Conservation (phyloP, 345 rosid genomes). For the Lepidium didymum region DNA sequence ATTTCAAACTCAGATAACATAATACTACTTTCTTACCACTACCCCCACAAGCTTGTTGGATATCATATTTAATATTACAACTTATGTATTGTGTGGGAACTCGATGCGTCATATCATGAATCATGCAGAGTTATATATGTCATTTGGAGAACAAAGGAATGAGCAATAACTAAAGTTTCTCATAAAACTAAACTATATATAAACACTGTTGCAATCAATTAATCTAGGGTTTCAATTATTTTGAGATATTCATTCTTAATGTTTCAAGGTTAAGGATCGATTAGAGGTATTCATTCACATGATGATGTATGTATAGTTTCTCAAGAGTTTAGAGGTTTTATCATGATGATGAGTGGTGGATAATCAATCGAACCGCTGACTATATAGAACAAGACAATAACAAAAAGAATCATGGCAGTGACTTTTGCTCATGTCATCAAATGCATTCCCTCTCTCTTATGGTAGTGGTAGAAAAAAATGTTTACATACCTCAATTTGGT, state of each 20-base stretch:
- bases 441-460: constrained; percentile 4
- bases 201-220: too few relatives aligned
- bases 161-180: too few relatives aligned
- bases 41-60: too few relatives aligned
- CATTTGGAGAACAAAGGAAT: too few relatives aligned
- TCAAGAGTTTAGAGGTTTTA: background rate
- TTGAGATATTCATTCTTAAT: background rate
- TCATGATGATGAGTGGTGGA: background rate
- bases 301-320: background rate
- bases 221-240: too few relatives aligned
- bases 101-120: too few relatives aligned
- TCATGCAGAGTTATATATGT: too few relatives aligned
- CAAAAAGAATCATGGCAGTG: background rate
- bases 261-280: background rate
- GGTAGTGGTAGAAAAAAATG: constrained; percentile 21
- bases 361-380: background rate
- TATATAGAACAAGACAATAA: background rate
- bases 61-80: too few relatives aligned
- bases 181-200: too few relatives aligned
- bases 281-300: background rate
- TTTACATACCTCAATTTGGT: background rate
- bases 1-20: too few relatives aligned
- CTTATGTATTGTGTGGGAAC: too few relatives aligned
- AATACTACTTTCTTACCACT: too few relatives aligned
- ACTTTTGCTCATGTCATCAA: background rate